Evolutionary conservation across 2,329 filamentous ascomycete genomes (phyloP).

Genomic region (Sarocladiaceae sp.): DNA sequence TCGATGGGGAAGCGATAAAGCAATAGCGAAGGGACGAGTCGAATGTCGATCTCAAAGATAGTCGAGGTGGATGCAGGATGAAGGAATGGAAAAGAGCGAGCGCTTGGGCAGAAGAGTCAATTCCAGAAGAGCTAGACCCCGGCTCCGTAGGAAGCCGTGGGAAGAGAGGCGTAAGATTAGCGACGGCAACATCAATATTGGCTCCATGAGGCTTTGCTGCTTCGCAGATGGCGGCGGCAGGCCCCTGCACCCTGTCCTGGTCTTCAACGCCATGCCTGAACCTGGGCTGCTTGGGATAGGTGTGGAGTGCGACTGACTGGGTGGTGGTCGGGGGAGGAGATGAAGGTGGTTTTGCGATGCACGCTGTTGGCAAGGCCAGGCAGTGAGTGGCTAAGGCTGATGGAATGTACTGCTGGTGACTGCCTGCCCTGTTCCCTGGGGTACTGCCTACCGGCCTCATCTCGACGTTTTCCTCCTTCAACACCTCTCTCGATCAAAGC

Average conservation of each 20-base stretch:
- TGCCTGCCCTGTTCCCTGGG: too few species aligned
- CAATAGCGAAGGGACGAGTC: conserved; percentile 8
- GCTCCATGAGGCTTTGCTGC: background rate
- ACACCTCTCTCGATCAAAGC: too few species aligned
- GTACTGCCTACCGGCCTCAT: too few species aligned
- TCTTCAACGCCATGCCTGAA: conserved; percentile 6
- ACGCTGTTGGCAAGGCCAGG: too few species aligned
- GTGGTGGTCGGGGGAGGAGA: background rate
- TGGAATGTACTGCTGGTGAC: too few species aligned
- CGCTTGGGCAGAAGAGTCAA: background rate
- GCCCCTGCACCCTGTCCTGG: conserved; percentile 1
- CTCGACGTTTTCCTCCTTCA: too few species aligned
- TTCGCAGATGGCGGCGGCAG: background rate
- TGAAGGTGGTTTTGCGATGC: too few species aligned
- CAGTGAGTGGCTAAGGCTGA: too few species aligned
- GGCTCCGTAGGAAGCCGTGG: background rate
- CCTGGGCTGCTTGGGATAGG: background rate
- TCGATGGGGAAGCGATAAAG: background rate
- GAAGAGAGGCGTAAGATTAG: conserved; percentile 8
- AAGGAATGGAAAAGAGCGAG: conserved; percentile 1
- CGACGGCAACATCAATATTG: conserved; percentile 5
- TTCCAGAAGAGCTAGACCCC: background rate
- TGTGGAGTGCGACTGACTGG: background rate
- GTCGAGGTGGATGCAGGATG: background rate
- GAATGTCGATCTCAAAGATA: conserved; percentile 4